Evolutionary conservation across 176 grass and related monocot genomes (phyloP).

Genomic region (Poa annua): DNA sequence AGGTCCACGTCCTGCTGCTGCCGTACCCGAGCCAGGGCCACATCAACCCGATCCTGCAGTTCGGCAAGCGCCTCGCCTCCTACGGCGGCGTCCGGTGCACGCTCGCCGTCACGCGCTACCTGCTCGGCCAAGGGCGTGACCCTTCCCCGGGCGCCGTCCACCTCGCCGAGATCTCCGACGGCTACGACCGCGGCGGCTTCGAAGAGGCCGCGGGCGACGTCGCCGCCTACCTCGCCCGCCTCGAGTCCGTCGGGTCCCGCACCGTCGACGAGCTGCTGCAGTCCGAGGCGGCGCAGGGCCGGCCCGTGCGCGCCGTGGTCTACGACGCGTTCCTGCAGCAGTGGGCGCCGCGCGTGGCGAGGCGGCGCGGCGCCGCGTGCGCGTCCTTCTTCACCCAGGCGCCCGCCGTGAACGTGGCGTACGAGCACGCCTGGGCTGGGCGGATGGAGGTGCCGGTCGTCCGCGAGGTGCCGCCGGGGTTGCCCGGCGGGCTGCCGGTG

Average conservation of each 20-base stretch:
- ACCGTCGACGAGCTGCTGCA: constrained; percentile 54
- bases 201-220: constrained; percentile 23
- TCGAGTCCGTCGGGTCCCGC: constrained; percentile 45
- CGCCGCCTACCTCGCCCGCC: constrained; percentile 43
- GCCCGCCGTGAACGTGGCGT: constrained; percentile 54
- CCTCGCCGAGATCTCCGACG: constrained; percentile 54
- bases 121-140: constrained; percentile 32
- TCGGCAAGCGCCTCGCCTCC: constrained; percentile 52
- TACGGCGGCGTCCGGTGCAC: constrained; percentile 48
- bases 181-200: constrained; percentile 40
- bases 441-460: constrained; percentile 35
- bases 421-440: constrained; percentile 52
- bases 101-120: constrained; percentile 49
- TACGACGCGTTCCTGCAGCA: constrained; percentile 66
- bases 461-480: constrained; percentile 11
- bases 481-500: constrained; percentile 51
- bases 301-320: constrained; percentile 60
- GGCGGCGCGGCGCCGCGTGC: constrained; percentile 20
- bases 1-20: constrained; percentile 52
- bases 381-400: constrained; percentile 70
- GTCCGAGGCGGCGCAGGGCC: constrained; percentile 46
- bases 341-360: constrained; percentile 53
- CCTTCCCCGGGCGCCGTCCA: constrained; percentile 30
- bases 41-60: constrained; percentile 67
- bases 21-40: constrained; percentile 74